Base-by-base conservation (phyloP, 306 rosid species). In the Benincasa hispida region DNA sequence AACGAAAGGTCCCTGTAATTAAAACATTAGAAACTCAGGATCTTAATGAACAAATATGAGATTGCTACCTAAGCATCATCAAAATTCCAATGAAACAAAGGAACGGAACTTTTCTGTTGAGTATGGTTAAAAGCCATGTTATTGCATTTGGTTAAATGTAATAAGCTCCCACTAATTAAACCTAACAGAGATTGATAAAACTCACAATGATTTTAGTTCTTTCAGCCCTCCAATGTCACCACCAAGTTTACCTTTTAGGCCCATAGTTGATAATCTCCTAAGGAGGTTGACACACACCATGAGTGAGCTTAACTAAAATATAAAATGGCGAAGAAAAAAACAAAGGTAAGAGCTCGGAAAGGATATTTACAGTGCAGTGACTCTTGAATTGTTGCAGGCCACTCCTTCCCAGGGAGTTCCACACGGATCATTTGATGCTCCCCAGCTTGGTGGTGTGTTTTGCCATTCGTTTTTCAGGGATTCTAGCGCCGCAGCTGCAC, bases 381-480 rank as follows among this genome's bases (percentile, higher is more conserved):
- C 89, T 62, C 96, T 89, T 39, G 94, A 84, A 81, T 67, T 79
- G 81, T 63, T 86, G 92, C 99, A 94, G 19, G 79, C 83, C 41
- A 94, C 88, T 85, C 99, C 99, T 42, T 94, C 99, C 99, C 99
- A 94, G 6, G 83, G 83, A 57, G 77, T 77, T 81, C 86, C 92
- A 87, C 97, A 91, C 1, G 96, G 96, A 79, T 94, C 95, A 58
- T 80, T 50, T 75, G 99, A 87, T 61, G 65, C 78, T 77, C 77
- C 88, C 99, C 99, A 94, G 84, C 89, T 89, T 25, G 97, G 97
- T 51, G 99, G 99, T 77, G 89, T 63, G 62, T 87, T 85, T 73
- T 73, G 25, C 97, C 97, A 92, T 54, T 54, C 21, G 28, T 58
- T 82, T 82, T 86, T 89, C 51, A 94, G 77, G 67, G 99, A 87